Percentiles rank a stretch among this genome's conserved stretches.
phyloP scores from a whole-genome alignment of 2,329 filamentous ascomycete genomes.

The Penicillium sp. region DNA sequence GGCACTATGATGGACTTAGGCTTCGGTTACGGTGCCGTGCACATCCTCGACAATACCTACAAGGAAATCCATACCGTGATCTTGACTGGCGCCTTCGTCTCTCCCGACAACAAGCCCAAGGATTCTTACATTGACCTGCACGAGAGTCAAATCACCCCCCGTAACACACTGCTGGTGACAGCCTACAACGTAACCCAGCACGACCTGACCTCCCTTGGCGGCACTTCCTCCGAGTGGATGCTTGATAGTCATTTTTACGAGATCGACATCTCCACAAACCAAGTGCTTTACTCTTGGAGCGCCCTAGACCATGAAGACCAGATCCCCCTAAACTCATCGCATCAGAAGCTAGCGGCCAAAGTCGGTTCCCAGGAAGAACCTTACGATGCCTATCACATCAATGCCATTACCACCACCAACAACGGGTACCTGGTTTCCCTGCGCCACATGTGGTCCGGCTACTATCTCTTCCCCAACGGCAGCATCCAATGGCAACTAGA shows the following conservation, averaged over 20 bases:
- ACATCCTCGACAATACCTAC: constrained; percentile 38
- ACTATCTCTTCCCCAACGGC: constrained; percentile 33
- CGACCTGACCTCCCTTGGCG: constrained; percentile 34
- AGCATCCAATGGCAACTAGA: constrained; percentile 21
- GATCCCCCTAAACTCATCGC: constrained; percentile 32
- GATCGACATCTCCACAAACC: constrained; percentile 37
- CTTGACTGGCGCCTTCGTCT: constrained; percentile 29
- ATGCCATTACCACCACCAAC: constrained; percentile 34
- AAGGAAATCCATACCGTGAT: constrained; percentile 35
- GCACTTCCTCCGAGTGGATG: constrained; percentile 34
- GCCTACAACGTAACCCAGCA: constrained; percentile 38
- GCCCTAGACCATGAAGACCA: constrained; percentile 34
- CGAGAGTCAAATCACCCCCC: constrained; percentile 35
- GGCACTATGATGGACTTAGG: constrained; percentile 33
- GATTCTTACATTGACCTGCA: constrained; percentile 39
- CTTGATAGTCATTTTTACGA: constrained; percentile 38
- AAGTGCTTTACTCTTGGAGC: constrained; percentile 37
- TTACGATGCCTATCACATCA: constrained; percentile 42
- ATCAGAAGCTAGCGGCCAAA: constrained; percentile 21
- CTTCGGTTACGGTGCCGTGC: constrained; percentile 33
- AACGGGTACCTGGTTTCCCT: constrained; percentile 39
- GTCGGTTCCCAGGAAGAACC: constrained; percentile 23
- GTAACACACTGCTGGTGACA: constrained; percentile 38
- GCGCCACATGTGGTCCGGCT: constrained; percentile 39
- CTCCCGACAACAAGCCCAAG: constrained; percentile 25